Evolutionary conservation across 2,329 filamentous ascomycete species (phyloP), one percentile per base, ranked within the genome.

Genomic region (Cladosporium sp.): DNA sequence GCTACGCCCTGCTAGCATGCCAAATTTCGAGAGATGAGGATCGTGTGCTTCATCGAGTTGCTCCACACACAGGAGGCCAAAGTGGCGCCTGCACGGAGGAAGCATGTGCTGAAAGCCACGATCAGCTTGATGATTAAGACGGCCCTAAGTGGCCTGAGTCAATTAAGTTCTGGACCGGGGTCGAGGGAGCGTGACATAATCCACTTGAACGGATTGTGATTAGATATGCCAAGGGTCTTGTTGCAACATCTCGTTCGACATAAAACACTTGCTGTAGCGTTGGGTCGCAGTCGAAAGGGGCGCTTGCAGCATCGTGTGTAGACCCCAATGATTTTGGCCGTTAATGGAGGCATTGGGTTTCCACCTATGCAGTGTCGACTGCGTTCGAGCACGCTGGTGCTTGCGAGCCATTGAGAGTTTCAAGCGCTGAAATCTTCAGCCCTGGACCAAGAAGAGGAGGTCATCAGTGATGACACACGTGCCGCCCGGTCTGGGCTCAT

Each of bases 401-500:
- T 34, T 55, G 52, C 52, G 18, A 34, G 15, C 7, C 26, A n/a
- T 32, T 30, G 15, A 34, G 28, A 21, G 52, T 55, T 34, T 55
- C 52, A 55, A 24, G 18, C 32, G 18, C 41, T 10, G n/a, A 47
- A 47, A 12, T 55, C 18, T 1, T 32, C 28, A 34, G 18, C 52
- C 52, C 30, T 55, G 28, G 30, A 30, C 10, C 28, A 12, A 47
- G 41, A n/a, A n/a, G 41, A 47, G 41, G n/a, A 12, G 30, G 21
- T 55, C 52, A 32, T 21, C 52, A 55, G 15, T 21, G 28, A 5
- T 32, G 18, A 34, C 52, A 34, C 52, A 34, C 32, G 10, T 55
- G 28, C 52, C 52, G 52, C 52, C n/a, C 30, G n/a, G 52, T 34
- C 52, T 34, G 32, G 52, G 52, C 52, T 55, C 32, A 18, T n/a